A percentile compares a stretch with the other conserved stretches of the same genome.
These are phyloP conservation scores for Sonneratia alba DNA, from an alignment of 345 rosid genomes.

Conservation along the genomic window DNA sequence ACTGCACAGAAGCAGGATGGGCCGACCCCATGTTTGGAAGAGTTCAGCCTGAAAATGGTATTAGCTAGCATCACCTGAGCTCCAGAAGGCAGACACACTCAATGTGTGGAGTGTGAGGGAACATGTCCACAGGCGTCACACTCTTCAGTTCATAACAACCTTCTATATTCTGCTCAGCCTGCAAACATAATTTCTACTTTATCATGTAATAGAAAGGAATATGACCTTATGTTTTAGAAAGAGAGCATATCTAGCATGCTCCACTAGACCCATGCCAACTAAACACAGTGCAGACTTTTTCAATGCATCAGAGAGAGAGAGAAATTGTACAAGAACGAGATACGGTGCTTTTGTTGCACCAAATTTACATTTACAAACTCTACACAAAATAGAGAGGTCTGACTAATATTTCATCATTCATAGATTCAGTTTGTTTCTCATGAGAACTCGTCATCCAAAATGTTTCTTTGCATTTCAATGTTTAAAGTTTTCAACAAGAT, in stretches of 20 bases:
- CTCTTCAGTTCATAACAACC: constrained; percentile 70
- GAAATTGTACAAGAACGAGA: not conserved
- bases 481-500: not conserved
- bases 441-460: not conserved
- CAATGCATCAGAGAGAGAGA: not conserved
- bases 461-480: not conserved
- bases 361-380: not conserved
- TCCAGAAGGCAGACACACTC: constrained; percentile 81
- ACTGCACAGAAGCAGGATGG: not conserved
- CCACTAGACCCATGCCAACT: not conserved
- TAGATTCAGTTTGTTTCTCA: not conserved
- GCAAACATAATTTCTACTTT: constrained; percentile 18
- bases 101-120: constrained; percentile 91
- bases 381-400: not conserved
- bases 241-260: not conserved
- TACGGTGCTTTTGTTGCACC: not conserved
- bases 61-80: constrained; percentile 36
- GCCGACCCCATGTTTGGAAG: not conserved
- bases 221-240: not conserved
- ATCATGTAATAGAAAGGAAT: constrained; percentile 2
- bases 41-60: not conserved
- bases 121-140: constrained; percentile 89
- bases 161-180: constrained; percentile 52
- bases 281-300: not conserved
- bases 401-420: not conserved